A percentile compares a stretch with the other conserved stretches of the same genome.
Evolutionary conservation across 2,329 filamentous ascomycete genomes (phyloP).

Genomic region (Fusarium luffae): DNA sequence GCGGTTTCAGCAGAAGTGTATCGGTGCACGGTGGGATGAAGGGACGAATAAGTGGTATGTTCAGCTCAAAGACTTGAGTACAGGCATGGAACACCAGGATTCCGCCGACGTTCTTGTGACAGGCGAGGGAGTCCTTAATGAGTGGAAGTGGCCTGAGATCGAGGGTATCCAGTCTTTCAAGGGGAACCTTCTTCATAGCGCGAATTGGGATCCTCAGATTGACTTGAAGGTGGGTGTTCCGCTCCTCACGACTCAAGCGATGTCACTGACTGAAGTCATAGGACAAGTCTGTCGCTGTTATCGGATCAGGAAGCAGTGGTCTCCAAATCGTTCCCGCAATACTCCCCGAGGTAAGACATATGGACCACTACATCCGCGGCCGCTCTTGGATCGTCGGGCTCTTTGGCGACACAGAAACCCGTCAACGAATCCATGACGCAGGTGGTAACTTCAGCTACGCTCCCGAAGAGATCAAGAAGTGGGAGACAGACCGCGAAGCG

Average conservation of each 20-base stretch:
- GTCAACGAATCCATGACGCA: conserved; percentile 6
- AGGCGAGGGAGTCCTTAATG: conserved; percentile 14
- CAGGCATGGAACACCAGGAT: background rate
- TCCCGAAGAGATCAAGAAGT: background rate
- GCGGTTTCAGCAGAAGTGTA: conserved; percentile 9
- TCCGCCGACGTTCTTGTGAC: conserved; percentile 10
- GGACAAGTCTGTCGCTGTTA: conserved; percentile 8
- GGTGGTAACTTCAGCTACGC: conserved; percentile 10
- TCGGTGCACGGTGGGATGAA: background rate
- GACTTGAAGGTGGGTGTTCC: background rate
- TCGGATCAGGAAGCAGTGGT: conserved; percentile 14
- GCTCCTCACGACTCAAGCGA: rapidly evolving
- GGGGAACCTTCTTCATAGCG: conserved; percentile 7
- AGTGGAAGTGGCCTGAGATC: conserved; percentile 23
- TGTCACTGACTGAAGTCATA: background rate
- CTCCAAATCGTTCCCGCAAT: conserved; percentile 18
- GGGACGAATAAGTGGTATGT: conserved; percentile 7
- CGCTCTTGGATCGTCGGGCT: conserved; percentile 13
- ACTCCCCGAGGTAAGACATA: conserved; percentile 4
- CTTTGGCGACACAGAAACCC: conserved; percentile 8
- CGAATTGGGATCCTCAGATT: conserved; percentile 5
- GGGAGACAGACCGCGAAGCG: conserved; percentile 12
- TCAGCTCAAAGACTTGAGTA: conserved; percentile 10
- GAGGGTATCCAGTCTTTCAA: background rate
- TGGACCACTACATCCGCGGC: conserved; percentile 19